Percentiles rank a stretch among this genome's conserved stretches.
Conservation (phyloP, 1,284 basidiomycete genomes). For the Ganoderma meredithae region DNA sequence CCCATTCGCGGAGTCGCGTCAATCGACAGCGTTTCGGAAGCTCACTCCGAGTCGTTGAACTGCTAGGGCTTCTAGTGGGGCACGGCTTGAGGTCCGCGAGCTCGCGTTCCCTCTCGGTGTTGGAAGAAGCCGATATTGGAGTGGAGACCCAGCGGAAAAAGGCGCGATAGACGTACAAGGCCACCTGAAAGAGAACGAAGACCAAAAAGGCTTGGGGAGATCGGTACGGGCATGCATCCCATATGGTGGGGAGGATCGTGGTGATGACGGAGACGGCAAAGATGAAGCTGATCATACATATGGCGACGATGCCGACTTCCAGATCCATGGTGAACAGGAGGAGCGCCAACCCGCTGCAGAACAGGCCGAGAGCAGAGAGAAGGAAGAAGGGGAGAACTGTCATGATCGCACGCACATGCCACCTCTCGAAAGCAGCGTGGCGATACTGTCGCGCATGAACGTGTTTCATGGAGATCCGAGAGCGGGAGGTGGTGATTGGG, state of each 20-base stretch:
- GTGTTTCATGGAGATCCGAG: slow-evolving; percentile 14
- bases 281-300: slow-evolving; percentile 22
- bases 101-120: not conserved
- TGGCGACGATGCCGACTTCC: slow-evolving; percentile 28
- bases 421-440: slow-evolving; percentile 32
- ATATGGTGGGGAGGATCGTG: slow-evolving; percentile 12
- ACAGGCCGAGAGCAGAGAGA: slow-evolving; percentile 34
- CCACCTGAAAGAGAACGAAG: slow-evolving; percentile 6
- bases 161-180: not conserved
- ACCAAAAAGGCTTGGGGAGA: slow-evolving; percentile 31
- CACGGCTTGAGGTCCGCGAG: not conserved
- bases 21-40: not conserved
- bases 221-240: slow-evolving; percentile 27
- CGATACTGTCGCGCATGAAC: slow-evolving; percentile 34
- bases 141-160: not conserved
- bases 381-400: slow-evolving; percentile 34
- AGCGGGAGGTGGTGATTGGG: slow-evolving; percentile 8
- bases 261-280: slow-evolving; percentile 8
- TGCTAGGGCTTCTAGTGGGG: not conserved
- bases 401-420: slow-evolving; percentile 34
- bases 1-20: not conserved
- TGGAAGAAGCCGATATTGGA: not conserved
- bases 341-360: slow-evolving; percentile 28
- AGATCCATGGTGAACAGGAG: slow-evolving; percentile 30
- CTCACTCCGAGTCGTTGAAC: not conserved